Conservation (phyloP, 176 grass and related monocot genomes). For the Tillandsia fasciculata region DNA sequence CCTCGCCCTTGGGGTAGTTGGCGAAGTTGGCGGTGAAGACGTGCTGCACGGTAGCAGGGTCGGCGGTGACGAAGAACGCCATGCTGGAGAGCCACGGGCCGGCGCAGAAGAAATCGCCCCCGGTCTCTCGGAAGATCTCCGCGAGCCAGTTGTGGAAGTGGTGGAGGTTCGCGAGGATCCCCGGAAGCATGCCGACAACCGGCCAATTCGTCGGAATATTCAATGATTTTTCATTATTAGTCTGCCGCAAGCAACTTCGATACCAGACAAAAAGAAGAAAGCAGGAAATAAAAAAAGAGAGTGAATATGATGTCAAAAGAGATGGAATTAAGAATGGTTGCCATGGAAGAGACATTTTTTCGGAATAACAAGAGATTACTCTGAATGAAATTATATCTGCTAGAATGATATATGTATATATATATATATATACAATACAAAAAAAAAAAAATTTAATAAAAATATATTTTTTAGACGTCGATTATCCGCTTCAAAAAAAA, state of each 20-base stretch:
- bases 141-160: slow-evolving; percentile 42
- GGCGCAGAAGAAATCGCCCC: slow-evolving; percentile 24
- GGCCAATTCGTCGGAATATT: slow-evolving; percentile 42
- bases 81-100: slow-evolving; percentile 24
- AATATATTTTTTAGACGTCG: too few species aligned
- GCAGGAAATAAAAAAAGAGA: background rate
- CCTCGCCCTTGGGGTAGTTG: slow-evolving; percentile 61
- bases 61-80: slow-evolving; percentile 34
- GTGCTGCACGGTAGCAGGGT: slow-evolving; percentile 56
- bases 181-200: slow-evolving; percentile 34
- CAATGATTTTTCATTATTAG: too few species aligned
- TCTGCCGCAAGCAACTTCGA: background rate
- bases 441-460: too few species aligned
- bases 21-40: slow-evolving; percentile 62
- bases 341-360: too few species aligned
- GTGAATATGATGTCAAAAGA: too few species aligned
- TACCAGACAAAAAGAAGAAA: background rate
- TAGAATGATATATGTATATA: too few species aligned
- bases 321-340: too few species aligned
- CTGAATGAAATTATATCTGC: too few species aligned
- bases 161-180: slow-evolving; percentile 24
- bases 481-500: too few species aligned
- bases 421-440: too few species aligned
- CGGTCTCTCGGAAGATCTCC: background rate
- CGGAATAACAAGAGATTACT: too few species aligned